Conservation (phyloP, 2,329 filamentous ascomycete genomes). For the Epichloe uncinata region DNA sequence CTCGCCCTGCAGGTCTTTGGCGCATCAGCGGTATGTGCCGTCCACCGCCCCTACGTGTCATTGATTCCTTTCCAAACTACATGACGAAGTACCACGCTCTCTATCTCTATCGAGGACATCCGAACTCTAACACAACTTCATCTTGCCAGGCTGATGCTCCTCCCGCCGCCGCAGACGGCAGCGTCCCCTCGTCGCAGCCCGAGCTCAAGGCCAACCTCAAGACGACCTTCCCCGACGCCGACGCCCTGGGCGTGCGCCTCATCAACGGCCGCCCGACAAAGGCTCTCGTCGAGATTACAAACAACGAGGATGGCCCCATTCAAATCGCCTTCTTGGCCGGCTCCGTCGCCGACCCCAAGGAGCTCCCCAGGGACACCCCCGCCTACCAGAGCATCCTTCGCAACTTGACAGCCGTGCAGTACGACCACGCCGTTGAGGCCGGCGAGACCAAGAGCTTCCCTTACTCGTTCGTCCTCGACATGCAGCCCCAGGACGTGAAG, state of each 20-base stretch:
- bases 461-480: conserved; percentile 78
- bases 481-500: conserved; percentile 81
- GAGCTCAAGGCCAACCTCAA: conserved; percentile 40
- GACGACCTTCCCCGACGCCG: conserved; percentile 52
- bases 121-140: neutral
- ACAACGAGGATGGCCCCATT: conserved; percentile 67
- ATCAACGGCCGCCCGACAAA: conserved; percentile 83
- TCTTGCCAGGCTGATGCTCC: conserved; percentile 5
- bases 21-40: conserved; percentile 2
- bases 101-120: no score
- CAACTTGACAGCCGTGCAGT: conserved; percentile 71
- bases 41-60: neutral
- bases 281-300: conserved; percentile 69
- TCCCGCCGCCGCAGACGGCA: conserved; percentile 3
- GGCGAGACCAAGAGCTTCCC: conserved; percentile 65
- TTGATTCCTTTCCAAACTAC: no score
- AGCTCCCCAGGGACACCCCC: conserved; percentile 31
- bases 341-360: conserved; percentile 47
- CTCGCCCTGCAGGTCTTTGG: conserved; percentile 7
- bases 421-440: conserved; percentile 59
- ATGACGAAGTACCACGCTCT: no score
- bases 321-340: conserved; percentile 66
- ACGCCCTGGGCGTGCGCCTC: conserved; percentile 90
- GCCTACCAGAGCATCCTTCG: conserved; percentile 49
- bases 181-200: neutral